These are phyloP conservation scores for Aspergillus sp. DNA, from an alignment of 2,329 filamentous ascomycete genomes.

Conservation along the genomic window DNA sequence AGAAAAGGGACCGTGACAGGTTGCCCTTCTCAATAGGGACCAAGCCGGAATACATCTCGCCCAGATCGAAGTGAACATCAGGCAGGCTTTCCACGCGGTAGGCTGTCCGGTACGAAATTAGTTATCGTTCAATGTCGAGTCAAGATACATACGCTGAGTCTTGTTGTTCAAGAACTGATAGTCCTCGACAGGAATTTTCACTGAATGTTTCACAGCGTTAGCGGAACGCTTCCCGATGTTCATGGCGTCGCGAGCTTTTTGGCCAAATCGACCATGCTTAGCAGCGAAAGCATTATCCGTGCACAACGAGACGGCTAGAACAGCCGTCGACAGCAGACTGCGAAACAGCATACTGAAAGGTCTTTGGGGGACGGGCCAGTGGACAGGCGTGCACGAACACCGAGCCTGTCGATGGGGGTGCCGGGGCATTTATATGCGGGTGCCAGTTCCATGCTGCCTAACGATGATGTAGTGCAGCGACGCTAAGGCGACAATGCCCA, in stretches of 20 bases:
- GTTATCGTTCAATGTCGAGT: no score
- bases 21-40: slow-evolving; percentile 57
- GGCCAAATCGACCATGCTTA: slow-evolving; percentile 30
- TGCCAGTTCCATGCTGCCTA: background rate
- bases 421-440: background rate
- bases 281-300: slow-evolving; percentile 23
- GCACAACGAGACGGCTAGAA: slow-evolving; percentile 26
- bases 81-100: slow-evolving; percentile 68
- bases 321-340: slow-evolving; percentile 27
- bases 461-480: background rate
- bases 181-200: slow-evolving; percentile 19
- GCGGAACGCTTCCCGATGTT: slow-evolving; percentile 25
- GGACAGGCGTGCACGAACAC: background rate
- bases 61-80: slow-evolving; percentile 69
- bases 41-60: slow-evolving; percentile 52
- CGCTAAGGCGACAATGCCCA: background rate
- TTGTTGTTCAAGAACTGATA: slow-evolving; percentile 31
- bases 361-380: background rate
- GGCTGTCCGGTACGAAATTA: slow-evolving; percentile 40
- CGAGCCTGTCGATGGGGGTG: background rate
- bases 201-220: slow-evolving; percentile 16
- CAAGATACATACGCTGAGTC: slow-evolving; percentile 27
- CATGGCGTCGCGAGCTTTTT: slow-evolving; percentile 26
- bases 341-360: slow-evolving; percentile 28
- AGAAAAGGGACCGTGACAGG: slow-evolving; percentile 49